Percentiles rank a stretch among this genome's conserved stretches.
phyloP scores from a whole-genome alignment of 2,329 filamentous ascomycete species.

The Cordyceps tenuipes region DNA sequence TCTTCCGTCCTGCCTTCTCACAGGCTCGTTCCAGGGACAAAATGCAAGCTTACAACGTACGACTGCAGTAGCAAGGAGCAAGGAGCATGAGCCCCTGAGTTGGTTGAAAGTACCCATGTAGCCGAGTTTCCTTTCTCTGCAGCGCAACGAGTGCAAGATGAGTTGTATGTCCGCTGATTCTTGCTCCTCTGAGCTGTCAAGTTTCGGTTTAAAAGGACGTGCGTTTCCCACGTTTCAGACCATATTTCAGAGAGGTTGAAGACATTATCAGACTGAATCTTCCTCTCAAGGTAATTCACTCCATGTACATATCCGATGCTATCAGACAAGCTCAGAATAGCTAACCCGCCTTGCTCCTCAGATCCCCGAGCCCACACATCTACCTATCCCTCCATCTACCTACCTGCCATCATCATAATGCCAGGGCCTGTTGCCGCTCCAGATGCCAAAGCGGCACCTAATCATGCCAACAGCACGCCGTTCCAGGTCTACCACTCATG shows the following conservation, averaged over 20 bases:
- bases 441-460: not conserved
- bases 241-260: not conserved
- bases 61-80: not conserved
- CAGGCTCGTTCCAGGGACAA: not conserved
- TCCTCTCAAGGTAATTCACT: conserved; percentile 5
- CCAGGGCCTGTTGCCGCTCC: not conserved
- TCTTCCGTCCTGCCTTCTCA: not conserved
- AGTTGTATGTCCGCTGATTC: not conserved
- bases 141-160: not conserved
- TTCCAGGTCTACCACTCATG: conserved; percentile 12
- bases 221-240: not conserved
- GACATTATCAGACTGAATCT: not conserved
- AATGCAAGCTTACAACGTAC: not conserved
- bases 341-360: not conserved
- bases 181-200: not conserved
- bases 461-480: not conserved
- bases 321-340: not conserved
- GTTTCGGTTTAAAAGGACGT: conserved; percentile 3
- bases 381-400: too few relatives aligned
- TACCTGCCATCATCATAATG: not conserved
- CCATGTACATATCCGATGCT: not conserved
- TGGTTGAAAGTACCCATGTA: not conserved
- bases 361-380: not conserved
- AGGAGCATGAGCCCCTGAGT: not conserved
- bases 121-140: not conserved